These are phyloP conservation scores for Crithidia brevicula DNA, from an alignment of 208 protist genomes.

Conservation along the genomic window DNA sequence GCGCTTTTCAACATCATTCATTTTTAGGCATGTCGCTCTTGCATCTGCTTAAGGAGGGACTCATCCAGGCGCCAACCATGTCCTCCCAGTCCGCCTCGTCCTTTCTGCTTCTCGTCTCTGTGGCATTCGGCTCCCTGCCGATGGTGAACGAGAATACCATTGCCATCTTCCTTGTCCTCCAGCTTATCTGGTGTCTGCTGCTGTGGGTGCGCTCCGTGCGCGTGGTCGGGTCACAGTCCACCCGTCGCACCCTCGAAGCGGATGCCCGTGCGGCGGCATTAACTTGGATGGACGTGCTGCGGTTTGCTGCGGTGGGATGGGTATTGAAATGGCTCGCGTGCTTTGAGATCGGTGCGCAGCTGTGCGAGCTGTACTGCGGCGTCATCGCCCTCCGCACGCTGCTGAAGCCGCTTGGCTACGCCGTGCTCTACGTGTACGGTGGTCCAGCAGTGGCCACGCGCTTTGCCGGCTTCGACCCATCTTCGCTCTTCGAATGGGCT, in stretches of 20 bases:
- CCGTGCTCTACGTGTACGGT: not conserved
- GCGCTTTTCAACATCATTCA: no score
- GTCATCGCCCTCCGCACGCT: constrained; percentile 13
- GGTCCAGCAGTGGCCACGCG: constrained; percentile 3
- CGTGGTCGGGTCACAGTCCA: constrained; percentile 22
- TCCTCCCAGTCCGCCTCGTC: not conserved
- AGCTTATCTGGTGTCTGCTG: constrained; percentile 18
- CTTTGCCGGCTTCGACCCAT: constrained; percentile 9
- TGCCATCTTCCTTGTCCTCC: constrained; percentile 17
- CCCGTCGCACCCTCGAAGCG: not conserved
- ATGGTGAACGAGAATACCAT: not conserved
- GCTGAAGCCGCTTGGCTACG: constrained; percentile 11
- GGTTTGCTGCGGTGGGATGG: not conserved
- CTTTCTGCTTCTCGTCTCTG: not conserved
- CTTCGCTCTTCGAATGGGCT: not conserved
- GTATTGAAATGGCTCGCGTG: not conserved
- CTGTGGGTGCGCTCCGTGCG: constrained; percentile 18
- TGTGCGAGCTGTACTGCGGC: constrained; percentile 27
- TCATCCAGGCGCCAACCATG: constrained; percentile 8
- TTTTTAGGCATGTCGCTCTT: constrained; percentile 19
- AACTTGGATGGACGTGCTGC: constrained; percentile 20
- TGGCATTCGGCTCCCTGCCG: not conserved
- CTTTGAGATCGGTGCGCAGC: constrained; percentile 14
- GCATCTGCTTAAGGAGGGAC: constrained; percentile 2
- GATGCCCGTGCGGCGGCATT: not conserved